These are phyloP conservation scores for Leptodontidium sp. DNA, from an alignment of 2,329 filamentous ascomycete genomes.

Conservation along the genomic window DNA sequence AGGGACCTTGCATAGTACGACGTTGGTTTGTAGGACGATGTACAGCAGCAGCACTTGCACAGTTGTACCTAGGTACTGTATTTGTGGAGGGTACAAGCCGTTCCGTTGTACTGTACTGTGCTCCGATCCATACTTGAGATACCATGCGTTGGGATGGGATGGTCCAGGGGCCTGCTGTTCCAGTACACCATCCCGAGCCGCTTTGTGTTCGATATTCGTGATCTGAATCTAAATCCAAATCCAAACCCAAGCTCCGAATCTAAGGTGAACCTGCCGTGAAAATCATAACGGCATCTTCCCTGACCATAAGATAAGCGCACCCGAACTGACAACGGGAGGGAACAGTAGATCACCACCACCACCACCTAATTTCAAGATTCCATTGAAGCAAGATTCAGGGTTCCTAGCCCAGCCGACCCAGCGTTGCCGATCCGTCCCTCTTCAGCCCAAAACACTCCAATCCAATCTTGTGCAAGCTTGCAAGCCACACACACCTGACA, in stretches of 20 bases:
- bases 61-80: not conserved
- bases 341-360: not conserved
- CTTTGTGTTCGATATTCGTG: not conserved
- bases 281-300: not conserved
- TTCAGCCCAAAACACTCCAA: not conserved
- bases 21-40: not conserved
- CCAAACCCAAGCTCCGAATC: not conserved
- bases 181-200: not conserved
- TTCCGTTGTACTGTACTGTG: not conserved
- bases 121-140: no score
- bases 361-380: not conserved
- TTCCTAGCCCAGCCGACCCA: not conserved
- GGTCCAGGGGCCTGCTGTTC: not conserved
- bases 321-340: not conserved
- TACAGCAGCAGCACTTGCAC: not conserved
- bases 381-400: not conserved
- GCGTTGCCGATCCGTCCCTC: conserved; percentile 11
- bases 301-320: not conserved
- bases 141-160: not conserved
- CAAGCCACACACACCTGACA: not conserved
- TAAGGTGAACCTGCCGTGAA: not conserved
- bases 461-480: not conserved
- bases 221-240: conserved; percentile 7
- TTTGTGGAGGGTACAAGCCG: not conserved
- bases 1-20: conserved; percentile 13